Evolutionary conservation across 768 basidiomycete species (phyloP).

Genomic region (Suillus bovinus): DNA sequence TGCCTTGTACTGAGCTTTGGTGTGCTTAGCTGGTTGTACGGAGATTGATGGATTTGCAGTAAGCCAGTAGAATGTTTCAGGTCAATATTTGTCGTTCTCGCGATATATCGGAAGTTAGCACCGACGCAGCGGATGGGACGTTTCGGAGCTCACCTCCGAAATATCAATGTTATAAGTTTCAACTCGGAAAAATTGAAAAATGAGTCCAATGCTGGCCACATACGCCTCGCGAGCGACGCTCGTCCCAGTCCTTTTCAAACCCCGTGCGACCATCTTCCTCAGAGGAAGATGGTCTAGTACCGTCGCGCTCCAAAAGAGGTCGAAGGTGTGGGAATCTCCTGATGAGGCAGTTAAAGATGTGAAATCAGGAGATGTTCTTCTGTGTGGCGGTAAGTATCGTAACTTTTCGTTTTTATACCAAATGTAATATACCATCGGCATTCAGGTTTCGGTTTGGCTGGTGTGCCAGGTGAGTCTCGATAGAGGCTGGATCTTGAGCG

Average conservation of each 20-base stretch:
- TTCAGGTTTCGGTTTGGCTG: conserved; percentile 85
- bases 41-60: too few species aligned
- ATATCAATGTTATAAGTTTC: background rate
- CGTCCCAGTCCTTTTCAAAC: conserved; percentile 17
- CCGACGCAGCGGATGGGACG: background rate
- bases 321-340: conserved; percentile 77
- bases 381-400: conserved; percentile 74
- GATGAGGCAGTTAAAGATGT: conserved; percentile 85
- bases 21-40: too few species aligned
- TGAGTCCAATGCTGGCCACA: conserved; percentile 19
- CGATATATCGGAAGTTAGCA: too few species aligned
- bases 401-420: background rate
- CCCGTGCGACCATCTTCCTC: conserved; percentile 12
- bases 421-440: background rate
- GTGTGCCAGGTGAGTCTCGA: conserved; percentile 67
- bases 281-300: conserved; percentile 26
- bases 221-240: conserved; percentile 17
- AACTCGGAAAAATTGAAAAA: too few species aligned
- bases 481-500: too few species aligned
- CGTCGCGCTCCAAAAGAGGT: conserved; percentile 32
- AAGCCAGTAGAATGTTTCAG: too few species aligned
- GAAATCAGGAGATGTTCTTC: conserved; percentile 73
- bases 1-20: too few species aligned
- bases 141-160: background rate
- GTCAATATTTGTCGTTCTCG: too few species aligned